Evolutionary conservation across 2,329 filamentous ascomycete species (phyloP).

Genomic region (Podosphaera leucotricha): DNA sequence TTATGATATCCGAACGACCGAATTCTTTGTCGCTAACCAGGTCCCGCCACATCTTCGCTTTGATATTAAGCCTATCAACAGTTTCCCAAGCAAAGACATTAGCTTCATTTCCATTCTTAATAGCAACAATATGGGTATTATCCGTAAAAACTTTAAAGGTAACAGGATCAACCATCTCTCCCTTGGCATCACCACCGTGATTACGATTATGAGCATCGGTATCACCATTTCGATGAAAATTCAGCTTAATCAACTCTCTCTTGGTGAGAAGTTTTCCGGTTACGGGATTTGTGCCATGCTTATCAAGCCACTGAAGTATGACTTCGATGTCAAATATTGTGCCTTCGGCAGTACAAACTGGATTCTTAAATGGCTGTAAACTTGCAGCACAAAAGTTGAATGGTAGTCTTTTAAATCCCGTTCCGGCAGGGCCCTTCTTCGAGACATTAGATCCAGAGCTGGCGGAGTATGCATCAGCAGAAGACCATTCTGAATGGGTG

Average conservation of each 20-base stretch:
- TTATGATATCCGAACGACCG: slow-evolving; percentile 76
- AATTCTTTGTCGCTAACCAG: slow-evolving; percentile 74
- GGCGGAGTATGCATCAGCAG: slow-evolving; percentile 67
- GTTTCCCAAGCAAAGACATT: slow-evolving; percentile 97
- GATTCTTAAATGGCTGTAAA: slow-evolving; percentile 82
- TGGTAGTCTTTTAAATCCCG: slow-evolving; percentile 65
- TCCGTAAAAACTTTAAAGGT: slow-evolving; percentile 96
- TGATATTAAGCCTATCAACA: slow-evolving; percentile 83
- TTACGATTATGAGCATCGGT: slow-evolving; percentile 23
- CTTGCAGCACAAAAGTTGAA: slow-evolving; percentile 97
- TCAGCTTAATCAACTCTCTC: slow-evolving; percentile 69
- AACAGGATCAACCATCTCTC: slow-evolving; percentile 84
- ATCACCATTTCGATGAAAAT: slow-evolving; percentile 79
- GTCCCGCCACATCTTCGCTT: slow-evolving; percentile 88
- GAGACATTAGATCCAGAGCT: slow-evolving; percentile 50
- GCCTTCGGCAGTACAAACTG: slow-evolving; percentile 70
- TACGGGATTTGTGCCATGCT: slow-evolving; percentile 79
- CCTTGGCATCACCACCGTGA: slow-evolving; percentile 27
- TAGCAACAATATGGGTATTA: slow-evolving; percentile 86
- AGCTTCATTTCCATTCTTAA: slow-evolving; percentile 56
- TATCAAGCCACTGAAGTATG: slow-evolving; percentile 82
- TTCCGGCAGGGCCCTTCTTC: slow-evolving; percentile 28
- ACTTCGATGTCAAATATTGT: slow-evolving; percentile 91
- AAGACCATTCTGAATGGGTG: slow-evolving; percentile 95
- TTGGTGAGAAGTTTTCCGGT: slow-evolving; percentile 56